Conservation (phyloP, 805 yeast genomes). For the Torulaspora maleeae region DNA sequence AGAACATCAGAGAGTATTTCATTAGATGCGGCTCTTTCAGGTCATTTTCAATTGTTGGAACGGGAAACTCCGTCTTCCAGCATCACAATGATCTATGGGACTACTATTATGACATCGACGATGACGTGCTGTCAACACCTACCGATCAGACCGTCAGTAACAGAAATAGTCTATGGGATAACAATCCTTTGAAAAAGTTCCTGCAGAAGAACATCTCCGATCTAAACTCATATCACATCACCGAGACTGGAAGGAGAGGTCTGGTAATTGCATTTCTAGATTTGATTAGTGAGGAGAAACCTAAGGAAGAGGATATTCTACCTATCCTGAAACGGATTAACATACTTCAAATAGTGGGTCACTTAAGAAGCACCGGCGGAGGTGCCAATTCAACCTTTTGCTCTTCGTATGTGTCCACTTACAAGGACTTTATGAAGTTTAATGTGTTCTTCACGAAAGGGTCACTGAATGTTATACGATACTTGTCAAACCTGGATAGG, state of each 20-base stretch:
- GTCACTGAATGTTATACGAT: conserved; percentile 14
- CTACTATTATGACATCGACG: conserved; percentile 55
- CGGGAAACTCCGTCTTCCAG: conserved; percentile 62
- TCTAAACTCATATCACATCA: not conserved
- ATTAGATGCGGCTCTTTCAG: conserved; percentile 24
- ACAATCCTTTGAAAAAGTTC: conserved; percentile 15
- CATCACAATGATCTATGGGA: conserved; percentile 55
- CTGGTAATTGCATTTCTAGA: conserved; percentile 17
- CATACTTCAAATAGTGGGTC: conserved; percentile 29
- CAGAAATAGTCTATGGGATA: conserved; percentile 7
- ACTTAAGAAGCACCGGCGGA: not conserved
- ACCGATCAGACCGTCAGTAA: conserved; percentile 9
- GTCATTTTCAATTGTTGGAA: conserved; percentile 51
- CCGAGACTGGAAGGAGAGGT: conserved; percentile 8
- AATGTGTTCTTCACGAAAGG: conserved; percentile 31
- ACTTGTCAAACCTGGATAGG: conserved; percentile 19
- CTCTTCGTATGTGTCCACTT: conserved; percentile 32
- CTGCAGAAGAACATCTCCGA: conserved; percentile 7
- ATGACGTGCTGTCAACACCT: conserved; percentile 37
- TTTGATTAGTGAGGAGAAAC: conserved; percentile 24
- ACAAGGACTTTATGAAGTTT: conserved; percentile 34
- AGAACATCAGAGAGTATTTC: conserved; percentile 39
- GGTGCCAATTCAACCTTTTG: conserved; percentile 24
- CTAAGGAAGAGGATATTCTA: conserved; percentile 29
- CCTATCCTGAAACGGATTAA: conserved; percentile 32